Evolutionary conservation across 106 monocot species (phyloP), one percentile per base, ranked within the genome.

Genomic region (Triglochin maritima): DNA sequence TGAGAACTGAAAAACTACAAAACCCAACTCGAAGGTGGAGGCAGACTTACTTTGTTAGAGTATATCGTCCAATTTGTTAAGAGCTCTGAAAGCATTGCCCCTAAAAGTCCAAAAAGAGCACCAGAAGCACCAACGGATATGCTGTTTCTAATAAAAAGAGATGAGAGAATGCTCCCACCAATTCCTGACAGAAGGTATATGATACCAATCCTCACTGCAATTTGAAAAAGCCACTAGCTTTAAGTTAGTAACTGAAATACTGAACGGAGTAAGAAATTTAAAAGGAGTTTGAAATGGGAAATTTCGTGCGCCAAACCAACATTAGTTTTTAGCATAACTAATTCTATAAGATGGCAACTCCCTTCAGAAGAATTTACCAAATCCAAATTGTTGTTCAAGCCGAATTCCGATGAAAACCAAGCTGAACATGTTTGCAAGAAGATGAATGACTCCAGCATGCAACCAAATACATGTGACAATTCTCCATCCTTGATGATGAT

Each of bases 341-440:
- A 29, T 29, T 29, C 29, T 29, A 29, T 29, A 29, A 29, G 29
- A 29, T 29, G 29, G 29, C 29, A 29, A 29, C 29, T 29, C 29
- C 29, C 29, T 29, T 29, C 45, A 42, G 44, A 52, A 53, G 4
- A 64, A 57, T 50, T 66, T 69, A 82, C 78, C 69, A 65, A 78
- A 82, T 47, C 81, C 78, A 62, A 78, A 82, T 70, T 82, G 72
- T 29, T 78, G 73, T 46, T 78, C 81, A 17, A 82, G 77, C 8
- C 81, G 73, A 56, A 82, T 67, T 46, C 81, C 81, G 6, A 77
- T 70, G 14, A 82, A 78, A 3, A 82, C 29, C 9, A 82, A 69
- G 69, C 81, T 78, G 44, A 78, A 15, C 70, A 82, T 74, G 51
- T 78, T 78, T 7, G 65, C 69, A 56, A 74, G 48, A 4, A 82